phyloP scores from a whole-genome alignment of 805 yeast species.

The Zygosaccharomyces pseudorouxii region DNA sequence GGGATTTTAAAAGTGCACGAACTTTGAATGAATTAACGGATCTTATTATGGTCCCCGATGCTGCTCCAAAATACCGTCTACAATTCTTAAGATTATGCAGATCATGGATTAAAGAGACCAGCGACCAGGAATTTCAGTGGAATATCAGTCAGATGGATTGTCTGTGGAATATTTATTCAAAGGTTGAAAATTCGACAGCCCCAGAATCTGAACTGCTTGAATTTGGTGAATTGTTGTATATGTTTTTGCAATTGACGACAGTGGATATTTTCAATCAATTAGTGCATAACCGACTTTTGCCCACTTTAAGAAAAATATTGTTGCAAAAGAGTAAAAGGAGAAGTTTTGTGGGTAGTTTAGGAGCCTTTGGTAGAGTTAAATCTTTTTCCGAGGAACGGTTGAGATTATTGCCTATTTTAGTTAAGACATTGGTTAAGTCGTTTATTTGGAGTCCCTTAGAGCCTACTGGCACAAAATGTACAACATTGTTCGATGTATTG shows the following conservation, averaged over 20 bases:
- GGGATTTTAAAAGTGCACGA: not conserved
- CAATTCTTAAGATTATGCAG: constrained; percentile 4
- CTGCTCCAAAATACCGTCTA: not conserved
- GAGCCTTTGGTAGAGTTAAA: constrained; percentile 8
- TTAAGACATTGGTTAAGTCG: constrained; percentile 26
- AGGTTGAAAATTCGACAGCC: not conserved
- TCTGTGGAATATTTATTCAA: constrained; percentile 3
- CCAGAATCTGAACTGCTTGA: not conserved
- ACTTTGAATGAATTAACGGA: constrained; percentile 2
- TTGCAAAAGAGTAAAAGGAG: constrained; percentile 9
- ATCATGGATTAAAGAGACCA: not conserved
- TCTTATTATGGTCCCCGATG: constrained; percentile 2
- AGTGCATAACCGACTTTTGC: constrained; percentile 38
- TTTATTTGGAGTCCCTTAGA: constrained; percentile 24
- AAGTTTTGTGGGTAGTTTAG: constrained; percentile 15
- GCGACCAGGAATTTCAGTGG: not conserved
- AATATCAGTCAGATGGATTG: not conserved
- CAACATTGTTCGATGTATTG: constrained; percentile 23
- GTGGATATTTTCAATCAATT: constrained; percentile 52
- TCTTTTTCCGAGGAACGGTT: constrained; percentile 1
- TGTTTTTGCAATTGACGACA: constrained; percentile 39
- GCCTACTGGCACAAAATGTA: constrained; percentile 29
- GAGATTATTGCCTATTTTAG: constrained; percentile 15
- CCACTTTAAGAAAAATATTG: constrained; percentile 7
- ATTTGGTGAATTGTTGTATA: constrained; percentile 7